phyloP scores from a whole-genome alignment of 148 eudicot species.

The Rhododendron molle region DNA sequence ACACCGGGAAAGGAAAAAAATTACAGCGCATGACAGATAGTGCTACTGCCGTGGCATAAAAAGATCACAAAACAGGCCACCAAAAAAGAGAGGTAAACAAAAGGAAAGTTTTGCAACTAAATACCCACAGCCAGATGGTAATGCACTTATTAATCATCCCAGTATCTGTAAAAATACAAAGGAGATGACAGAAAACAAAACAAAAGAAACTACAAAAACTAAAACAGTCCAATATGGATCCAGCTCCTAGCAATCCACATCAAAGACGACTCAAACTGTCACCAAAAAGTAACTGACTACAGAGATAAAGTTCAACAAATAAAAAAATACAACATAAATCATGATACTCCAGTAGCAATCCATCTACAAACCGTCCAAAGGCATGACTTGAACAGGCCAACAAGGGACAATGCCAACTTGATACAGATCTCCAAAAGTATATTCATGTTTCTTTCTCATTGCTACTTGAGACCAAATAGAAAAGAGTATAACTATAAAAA shows the following conservation, averaged over 20 bases:
- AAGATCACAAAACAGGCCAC: neutral
- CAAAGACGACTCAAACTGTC: neutral
- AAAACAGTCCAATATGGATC: neutral
- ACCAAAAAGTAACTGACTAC: neutral
- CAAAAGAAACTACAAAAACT: neutral
- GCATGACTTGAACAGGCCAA: neutral
- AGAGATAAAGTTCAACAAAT: neutral
- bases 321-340: neutral
- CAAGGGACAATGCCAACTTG: neutral
- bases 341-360: neutral
- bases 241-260: neutral
- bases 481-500: neutral
- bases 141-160: neutral
- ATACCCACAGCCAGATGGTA: too few species aligned
- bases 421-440: neutral
- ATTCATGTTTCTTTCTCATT: neutral
- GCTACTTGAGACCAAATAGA: neutral
- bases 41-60: neutral
- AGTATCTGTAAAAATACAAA: neutral
- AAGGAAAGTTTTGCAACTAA: neutral
- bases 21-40: neutral
- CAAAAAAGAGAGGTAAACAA: neutral
- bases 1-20: neutral
- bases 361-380: neutral
- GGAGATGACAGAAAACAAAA: neutral